Evolutionary conservation across 1,284 basidiomycete species (phyloP).

Genomic region (Meira nashicola): DNA sequence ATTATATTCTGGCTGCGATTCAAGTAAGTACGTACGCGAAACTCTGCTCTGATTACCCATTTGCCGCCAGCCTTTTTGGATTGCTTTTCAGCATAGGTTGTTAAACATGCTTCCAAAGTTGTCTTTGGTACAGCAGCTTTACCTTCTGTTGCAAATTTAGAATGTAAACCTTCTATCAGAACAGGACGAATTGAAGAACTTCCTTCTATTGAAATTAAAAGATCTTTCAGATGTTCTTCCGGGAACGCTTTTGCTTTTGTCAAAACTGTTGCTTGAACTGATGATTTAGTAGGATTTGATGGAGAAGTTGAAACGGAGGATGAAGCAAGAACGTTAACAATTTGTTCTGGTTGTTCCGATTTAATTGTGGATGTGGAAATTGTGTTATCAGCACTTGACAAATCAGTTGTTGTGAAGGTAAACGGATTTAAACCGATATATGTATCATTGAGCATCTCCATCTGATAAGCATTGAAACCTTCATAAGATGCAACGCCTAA

Average conservation of each 20-base stretch:
- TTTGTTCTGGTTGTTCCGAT: background rate
- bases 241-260: slow-evolving; percentile 13
- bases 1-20: no score
- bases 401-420: slow-evolving; percentile 10
- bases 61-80: slow-evolving; percentile 11
- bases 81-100: slow-evolving; percentile 9
- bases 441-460: slow-evolving; percentile 43
- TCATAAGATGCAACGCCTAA: slow-evolving; percentile 32
- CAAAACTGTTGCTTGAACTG: background rate
- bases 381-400: background rate
- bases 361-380: background rate
- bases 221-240: slow-evolving; percentile 2
- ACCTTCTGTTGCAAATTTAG: slow-evolving; percentile 1
- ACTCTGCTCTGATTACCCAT: slow-evolving; percentile 14
- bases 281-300: background rate
- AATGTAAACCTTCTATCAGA: slow-evolving; percentile 14
- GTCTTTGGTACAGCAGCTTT: slow-evolving; percentile 9
- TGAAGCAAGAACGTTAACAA: background rate
- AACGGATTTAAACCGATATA: slow-evolving; percentile 18
- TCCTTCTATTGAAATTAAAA: slow-evolving; percentile 16
- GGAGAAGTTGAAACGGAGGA: background rate
- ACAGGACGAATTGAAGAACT: slow-evolving; percentile 11
- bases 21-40: background rate
- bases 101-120: slow-evolving; percentile 11
- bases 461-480: slow-evolving; percentile 38